Conservation (phyloP, 768 basidiomycete genomes). For the Candolleomyces eurysporus region DNA sequence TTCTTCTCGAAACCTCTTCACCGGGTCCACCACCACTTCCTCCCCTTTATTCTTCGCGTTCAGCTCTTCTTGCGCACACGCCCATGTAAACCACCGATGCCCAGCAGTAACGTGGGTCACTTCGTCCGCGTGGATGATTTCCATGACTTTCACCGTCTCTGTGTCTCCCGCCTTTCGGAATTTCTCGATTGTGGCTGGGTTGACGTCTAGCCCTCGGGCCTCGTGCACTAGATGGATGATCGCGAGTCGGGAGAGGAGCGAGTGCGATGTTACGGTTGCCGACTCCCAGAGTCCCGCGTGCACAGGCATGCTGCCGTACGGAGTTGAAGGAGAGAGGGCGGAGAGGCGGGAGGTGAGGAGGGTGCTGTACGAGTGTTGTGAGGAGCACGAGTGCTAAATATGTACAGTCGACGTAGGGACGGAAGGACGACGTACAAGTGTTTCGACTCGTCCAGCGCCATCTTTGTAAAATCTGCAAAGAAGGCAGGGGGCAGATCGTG, state of each 20-base stretch:
- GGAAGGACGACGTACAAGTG: constrained; percentile 50
- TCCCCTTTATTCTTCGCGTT: constrained; percentile 2
- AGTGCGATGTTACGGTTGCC: constrained; percentile 60
- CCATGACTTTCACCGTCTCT: constrained; percentile 66
- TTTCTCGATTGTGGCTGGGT: constrained; percentile 74
- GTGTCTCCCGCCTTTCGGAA: constrained; percentile 65
- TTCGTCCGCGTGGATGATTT: constrained; percentile 79
- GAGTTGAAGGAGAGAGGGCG: constrained; percentile 59
- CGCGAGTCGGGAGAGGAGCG: constrained; percentile 68
- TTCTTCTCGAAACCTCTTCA: constrained; percentile 66
- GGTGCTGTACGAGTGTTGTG: constrained; percentile 29
- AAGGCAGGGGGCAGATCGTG: constrained; percentile 67
- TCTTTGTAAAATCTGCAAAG: constrained; percentile 79
- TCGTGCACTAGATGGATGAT: constrained; percentile 88
- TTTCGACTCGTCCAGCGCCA: constrained; percentile 85
- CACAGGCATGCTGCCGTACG: constrained; percentile 72
- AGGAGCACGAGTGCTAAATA: not conserved
- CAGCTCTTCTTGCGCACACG: constrained; percentile 49
- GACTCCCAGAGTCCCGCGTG: constrained; percentile 83
- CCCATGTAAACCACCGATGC: constrained; percentile 82
- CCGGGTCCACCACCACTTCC: constrained; percentile 44
- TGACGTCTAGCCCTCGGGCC: constrained; percentile 81
- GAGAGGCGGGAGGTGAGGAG: constrained; percentile 61
- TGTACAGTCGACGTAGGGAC: not conserved
- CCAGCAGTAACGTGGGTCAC: constrained; percentile 81